Percentiles rank a stretch among this genome's conserved stretches.
These are phyloP conservation scores for Nemania sp. DNA, from an alignment of 2,329 filamentous ascomycete genomes.

Conservation along the genomic window DNA sequence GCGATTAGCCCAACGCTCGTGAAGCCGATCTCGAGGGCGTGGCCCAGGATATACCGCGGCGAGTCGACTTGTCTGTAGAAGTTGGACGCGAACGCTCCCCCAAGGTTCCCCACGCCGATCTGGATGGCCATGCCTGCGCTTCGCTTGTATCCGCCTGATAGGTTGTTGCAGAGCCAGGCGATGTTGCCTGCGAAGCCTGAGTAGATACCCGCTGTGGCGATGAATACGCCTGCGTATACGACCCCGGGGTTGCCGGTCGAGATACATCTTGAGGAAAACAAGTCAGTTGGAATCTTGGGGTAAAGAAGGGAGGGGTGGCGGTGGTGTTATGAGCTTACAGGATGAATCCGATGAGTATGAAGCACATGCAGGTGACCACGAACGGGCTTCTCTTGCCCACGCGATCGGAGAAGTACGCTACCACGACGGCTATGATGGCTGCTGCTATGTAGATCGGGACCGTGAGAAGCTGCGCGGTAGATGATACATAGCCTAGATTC, in stretches of 20 bases:
- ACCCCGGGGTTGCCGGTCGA: constrained; percentile 59
- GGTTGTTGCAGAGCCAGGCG: constrained; percentile 78
- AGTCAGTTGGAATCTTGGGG: constrained; percentile 30
- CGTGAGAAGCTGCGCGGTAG: constrained; percentile 66
- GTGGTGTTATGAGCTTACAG: constrained; percentile 49
- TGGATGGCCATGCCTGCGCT: constrained; percentile 66
- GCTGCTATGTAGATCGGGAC: constrained; percentile 65
- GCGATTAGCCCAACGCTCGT: constrained; percentile 51
- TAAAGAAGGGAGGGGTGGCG: not conserved
- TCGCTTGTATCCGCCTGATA: constrained; percentile 68
- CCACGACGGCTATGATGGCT: constrained; percentile 58
- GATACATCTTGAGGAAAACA: constrained; percentile 54
- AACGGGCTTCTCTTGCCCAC: constrained; percentile 58
- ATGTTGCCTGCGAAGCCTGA: constrained; percentile 79
- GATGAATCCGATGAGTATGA: constrained; percentile 61
- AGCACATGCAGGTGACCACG: constrained; percentile 54
- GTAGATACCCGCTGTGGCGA: constrained; percentile 78
- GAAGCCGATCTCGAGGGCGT: constrained; percentile 55
- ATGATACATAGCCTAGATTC: constrained; percentile 59
- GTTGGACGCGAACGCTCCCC: constrained; percentile 69
- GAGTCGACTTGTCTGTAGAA: constrained; percentile 63
- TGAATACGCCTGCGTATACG: constrained; percentile 74
- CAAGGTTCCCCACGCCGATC: constrained; percentile 63
- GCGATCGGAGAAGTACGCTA: constrained; percentile 59
- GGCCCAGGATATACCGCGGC: constrained; percentile 55